These are phyloP conservation scores for Phytopythium kandeliae DNA, from an alignment of 352 stramenopile species.

Conservation along the genomic window DNA sequence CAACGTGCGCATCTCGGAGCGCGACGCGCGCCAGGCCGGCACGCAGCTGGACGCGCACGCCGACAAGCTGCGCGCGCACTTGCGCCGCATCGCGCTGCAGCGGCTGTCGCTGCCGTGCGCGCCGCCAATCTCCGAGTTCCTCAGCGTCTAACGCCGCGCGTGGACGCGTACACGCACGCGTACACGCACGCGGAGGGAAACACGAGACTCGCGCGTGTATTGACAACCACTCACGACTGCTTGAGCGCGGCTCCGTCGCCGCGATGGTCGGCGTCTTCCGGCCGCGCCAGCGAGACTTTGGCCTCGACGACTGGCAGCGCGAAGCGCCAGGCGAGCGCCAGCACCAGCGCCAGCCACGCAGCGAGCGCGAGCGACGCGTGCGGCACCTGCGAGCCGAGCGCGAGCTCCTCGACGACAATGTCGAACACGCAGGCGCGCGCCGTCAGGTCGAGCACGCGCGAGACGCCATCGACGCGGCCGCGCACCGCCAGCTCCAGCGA, in stretches of 20 bases:
- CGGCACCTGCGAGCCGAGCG: conserved; percentile 40
- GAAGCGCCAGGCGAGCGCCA: conserved; percentile 26
- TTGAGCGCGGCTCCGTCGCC: background rate
- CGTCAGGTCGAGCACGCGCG: conserved; percentile 21
- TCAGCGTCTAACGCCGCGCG: conserved; percentile 3
- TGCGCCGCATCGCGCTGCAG: conserved; percentile 64
- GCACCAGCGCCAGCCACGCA: conserved; percentile 40
- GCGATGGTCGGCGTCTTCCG: conserved; percentile 15
- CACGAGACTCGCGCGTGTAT: background rate
- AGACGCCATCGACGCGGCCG: conserved; percentile 47
- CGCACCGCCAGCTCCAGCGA: conserved; percentile 42
- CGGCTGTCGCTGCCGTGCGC: conserved; percentile 20
- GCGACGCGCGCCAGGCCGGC: conserved; percentile 32
- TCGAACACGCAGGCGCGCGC: conserved; percentile 57
- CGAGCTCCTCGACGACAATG: conserved; percentile 69
- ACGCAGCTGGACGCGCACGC: conserved; percentile 29
- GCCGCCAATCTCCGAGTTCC: conserved; percentile 22
- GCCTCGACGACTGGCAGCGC: conserved; percentile 42
- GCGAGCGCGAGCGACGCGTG: conserved; percentile 47
- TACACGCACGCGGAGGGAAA: too few relatives aligned
- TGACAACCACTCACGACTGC: background rate
- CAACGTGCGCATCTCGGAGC: conserved; percentile 34
- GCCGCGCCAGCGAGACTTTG: conserved; percentile 42
- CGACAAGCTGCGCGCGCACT: conserved; percentile 34
- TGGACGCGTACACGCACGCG: too few relatives aligned